A percentile compares a stretch with the other conserved stretches of the same genome.
Conservation (phyloP, 805 yeast genomes). For the Zygotorulaspora sp. region DNA sequence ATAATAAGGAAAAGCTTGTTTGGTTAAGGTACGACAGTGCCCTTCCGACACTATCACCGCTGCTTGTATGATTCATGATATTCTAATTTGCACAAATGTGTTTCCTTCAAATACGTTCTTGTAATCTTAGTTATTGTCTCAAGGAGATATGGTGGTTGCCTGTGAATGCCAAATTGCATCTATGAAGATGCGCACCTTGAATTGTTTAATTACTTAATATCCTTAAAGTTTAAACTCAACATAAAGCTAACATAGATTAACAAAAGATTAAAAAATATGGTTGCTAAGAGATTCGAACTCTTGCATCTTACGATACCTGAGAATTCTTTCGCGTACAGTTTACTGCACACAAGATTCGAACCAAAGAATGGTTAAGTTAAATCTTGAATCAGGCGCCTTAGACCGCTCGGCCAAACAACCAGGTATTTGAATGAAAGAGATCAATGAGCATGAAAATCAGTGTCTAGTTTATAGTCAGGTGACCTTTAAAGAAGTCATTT, state of each 20-base stretch:
- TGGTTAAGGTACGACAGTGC: slow-evolving; percentile 27
- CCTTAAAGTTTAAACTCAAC: not conserved
- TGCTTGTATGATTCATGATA: slow-evolving; percentile 6
- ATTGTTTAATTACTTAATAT: too few species aligned
- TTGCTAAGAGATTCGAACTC: slow-evolving; percentile 37
- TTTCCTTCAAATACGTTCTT: too few species aligned
- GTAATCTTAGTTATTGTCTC: too few species aligned
- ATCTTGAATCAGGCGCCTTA: slow-evolving; percentile 37
- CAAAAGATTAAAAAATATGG: slow-evolving; percentile 25
- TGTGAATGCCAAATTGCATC: too few species aligned
- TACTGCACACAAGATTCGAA: slow-evolving; percentile 20
- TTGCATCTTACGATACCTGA: slow-evolving; percentile 37
- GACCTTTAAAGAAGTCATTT: too few species aligned
- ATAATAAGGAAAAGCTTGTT: slow-evolving; percentile 16
- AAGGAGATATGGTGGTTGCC: too few species aligned
- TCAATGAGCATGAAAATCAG: too few species aligned
- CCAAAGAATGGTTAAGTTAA: slow-evolving; percentile 2
- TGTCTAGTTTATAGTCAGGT: too few species aligned
- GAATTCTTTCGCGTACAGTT: slow-evolving; percentile 21
- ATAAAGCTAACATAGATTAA: too few species aligned
- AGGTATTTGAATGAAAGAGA: too few species aligned
- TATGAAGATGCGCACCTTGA: too few species aligned
- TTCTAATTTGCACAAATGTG: not conserved
- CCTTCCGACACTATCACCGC: slow-evolving; percentile 4
- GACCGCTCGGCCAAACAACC: slow-evolving; percentile 38